Conservation (phyloP, 371 early-diverging fungal genomes). For the Capniomyces stellatus region DNA sequence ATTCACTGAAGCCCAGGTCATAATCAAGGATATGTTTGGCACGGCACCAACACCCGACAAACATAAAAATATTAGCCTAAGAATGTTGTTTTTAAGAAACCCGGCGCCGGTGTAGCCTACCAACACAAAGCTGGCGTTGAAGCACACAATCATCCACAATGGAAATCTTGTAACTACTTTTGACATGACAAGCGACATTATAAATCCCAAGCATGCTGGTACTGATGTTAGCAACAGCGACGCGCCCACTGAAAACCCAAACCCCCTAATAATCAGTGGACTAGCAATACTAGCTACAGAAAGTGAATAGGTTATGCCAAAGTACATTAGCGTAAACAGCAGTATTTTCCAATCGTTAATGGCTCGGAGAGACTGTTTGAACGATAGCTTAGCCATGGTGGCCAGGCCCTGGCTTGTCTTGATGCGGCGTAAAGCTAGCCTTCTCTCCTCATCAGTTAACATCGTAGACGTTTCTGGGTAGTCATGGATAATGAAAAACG, state of each 20-base stretch:
- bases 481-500: background rate
- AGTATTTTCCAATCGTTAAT: background rate
- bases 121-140: background rate
- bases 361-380: background rate
- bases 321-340: background rate
- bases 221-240: background rate
- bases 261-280: background rate
- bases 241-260: background rate
- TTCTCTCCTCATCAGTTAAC: background rate
- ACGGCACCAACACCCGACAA: background rate
- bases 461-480: background rate
- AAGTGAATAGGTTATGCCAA: background rate
- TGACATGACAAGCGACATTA: background rate
- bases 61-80: background rate
- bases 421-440: background rate
- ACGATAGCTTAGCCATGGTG: background rate
- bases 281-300: background rate
- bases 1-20: background rate
- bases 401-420: background rate
- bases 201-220: background rate
- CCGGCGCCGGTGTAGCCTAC: background rate
- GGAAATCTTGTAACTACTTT: background rate
- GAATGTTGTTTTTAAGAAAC: background rate
- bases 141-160: background rate
- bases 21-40: background rate